Evolutionary conservation across 495 filamentous ascomycete genomes (phyloP), one percentile per base, ranked within the genome.

Genomic region (Penicillium angulare): DNA sequence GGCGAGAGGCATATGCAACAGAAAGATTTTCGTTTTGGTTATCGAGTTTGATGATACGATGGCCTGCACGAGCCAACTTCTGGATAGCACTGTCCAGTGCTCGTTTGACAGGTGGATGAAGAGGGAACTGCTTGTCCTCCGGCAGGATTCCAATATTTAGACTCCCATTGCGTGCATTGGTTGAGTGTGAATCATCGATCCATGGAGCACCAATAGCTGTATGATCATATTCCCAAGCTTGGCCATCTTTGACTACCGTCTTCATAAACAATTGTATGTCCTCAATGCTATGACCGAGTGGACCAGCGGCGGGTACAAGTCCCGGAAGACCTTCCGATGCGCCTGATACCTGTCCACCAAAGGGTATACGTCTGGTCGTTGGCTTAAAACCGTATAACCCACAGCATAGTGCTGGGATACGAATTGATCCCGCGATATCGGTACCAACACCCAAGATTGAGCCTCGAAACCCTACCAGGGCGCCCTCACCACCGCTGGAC

Each of bases 381-480:
- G 86, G 84, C 47, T 80, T 79, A 50, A 86, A 72, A 0, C 84
- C 84, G 58, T 78, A 87, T 0, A 88, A 42, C 5, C 80, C 83
- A 43, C 80, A 78, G 58, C 78, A 80, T 7, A 79, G 76, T 1
- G 86, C 82, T 3, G 86, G 86, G 13, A 68, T 70, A 1, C 83
- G 68, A 44, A 86, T 82, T 2, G 78, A 83, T 3, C 82, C 83
- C 12, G 63, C 58, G 47, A 75, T 77, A 50, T 77, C 73, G 3
- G 73, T 72, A 18, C 71, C 72, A 2, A 73, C 52, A 5, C 73
- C 72, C 8, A 74, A 29, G 2, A 63, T 53, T 33, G 64, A 65
- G 0, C 71, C 72, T 16, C 65, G 55, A 20, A 72, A 64, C 1
- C 53, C 69, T 40, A 72, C 63, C 32, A 75, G 42, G 2, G 72